These are phyloP conservation scores for Fraxinus albicans DNA, from an alignment of 305 asterid species.

Conservation along the genomic window DNA sequence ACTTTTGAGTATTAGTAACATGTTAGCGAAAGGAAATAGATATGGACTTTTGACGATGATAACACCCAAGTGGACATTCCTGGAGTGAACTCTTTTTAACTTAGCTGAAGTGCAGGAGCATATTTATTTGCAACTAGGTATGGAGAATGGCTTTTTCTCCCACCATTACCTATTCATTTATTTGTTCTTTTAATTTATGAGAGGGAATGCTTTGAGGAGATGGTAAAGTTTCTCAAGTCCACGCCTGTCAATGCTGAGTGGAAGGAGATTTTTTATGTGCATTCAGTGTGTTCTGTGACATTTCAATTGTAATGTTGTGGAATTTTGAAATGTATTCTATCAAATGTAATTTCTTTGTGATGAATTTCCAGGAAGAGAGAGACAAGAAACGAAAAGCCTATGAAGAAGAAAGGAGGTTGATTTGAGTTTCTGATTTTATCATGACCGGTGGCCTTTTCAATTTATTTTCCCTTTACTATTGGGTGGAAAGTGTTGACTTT, in stretches of 20 bases:
- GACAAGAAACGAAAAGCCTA: constrained; percentile 58
- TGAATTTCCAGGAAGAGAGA: constrained; percentile 66
- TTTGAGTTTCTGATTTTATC: constrained; percentile 6
- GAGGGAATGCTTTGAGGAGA: constrained; percentile 19
- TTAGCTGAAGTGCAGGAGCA: neutral
- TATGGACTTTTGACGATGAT: neutral
- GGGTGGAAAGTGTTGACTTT: constrained; percentile 4
- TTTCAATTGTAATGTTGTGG: neutral
- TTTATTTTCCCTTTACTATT: neutral
- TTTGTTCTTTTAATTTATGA: constrained; percentile 18
- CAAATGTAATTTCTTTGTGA: constrained; percentile 29
- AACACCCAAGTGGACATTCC: neutral
- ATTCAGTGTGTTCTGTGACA: neutral
- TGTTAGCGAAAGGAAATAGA: neutral
- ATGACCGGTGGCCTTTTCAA: neutral
- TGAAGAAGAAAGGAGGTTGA: constrained; percentile 76
- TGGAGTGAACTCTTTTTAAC: neutral
- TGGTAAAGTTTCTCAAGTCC: constrained; percentile 15
- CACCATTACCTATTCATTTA: neutral
- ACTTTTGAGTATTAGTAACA: neutral
- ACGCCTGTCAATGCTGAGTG: constrained; percentile 13
- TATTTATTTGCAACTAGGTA: neutral
- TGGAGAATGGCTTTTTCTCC: neutral
- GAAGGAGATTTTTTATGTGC: constrained; percentile 9
- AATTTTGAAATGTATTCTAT: constrained; percentile 18